Evolutionary conservation across 306 rosid species (phyloP), one percentile per base, ranked within the genome.

Genomic region (Pterocarpus macrocarpus): DNA sequence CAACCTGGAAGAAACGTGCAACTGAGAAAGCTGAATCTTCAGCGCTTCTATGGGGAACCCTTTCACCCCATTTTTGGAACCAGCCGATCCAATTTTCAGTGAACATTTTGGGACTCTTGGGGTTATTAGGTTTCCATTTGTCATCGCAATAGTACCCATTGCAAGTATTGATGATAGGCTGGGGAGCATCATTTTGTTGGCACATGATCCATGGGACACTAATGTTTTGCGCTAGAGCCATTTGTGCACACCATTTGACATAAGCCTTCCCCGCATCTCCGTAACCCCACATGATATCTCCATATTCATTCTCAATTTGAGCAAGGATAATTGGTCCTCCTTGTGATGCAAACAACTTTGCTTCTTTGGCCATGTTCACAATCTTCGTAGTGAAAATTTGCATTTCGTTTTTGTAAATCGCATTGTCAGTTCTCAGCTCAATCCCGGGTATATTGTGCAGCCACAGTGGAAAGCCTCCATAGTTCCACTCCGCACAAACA

Each of bases 241-340:
- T 75, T 38, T 38, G 41, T 15, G 79, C 84, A 17, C 78, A 73
- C 87, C 84, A 84, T 17, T 65, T 64, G 11, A 84, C 34, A 13
- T 75, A 84, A 0, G 34, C 47, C 14, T 58, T 64, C 35, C 88
- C 85, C 10, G 65, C 71, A 8, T 65, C 80, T 38, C 82, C 71
- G 56, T 76, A 85, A 0, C 57, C 50, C 6, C 39, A 7, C 77
- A 71, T 62, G 22, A 84, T 28, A 65, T 80, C 43, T 14, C 80
- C 77, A 63, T 84, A 84, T 70, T 80, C 87, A 36, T 84, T 84
- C 71, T 84, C 87, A 30, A 80, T 84, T 49, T 84, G 87, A 3
- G 85, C 87, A 17, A 84, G 8, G 44, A 83, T 68, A 41, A 83
- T 83, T 0, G 83, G 87, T 2, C 83, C 83, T 68, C 84, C 84